Base-by-base conservation (phyloP, 257 asterid genomes). In the Gentiana straminea region DNA sequence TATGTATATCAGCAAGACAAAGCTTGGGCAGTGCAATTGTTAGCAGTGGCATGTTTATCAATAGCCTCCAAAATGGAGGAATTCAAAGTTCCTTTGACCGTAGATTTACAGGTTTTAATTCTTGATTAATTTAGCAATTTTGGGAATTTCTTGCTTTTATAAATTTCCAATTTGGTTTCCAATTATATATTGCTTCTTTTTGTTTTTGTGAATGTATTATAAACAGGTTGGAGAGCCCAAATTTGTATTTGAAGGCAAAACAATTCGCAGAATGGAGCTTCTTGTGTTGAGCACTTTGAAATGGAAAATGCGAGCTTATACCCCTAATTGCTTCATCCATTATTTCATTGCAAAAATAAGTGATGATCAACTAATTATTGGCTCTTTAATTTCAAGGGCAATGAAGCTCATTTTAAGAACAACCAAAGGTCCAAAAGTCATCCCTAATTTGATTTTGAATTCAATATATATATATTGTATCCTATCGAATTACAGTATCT, bases 1-100 rank as follows among this genome's bases (percentile, higher is more conserved):
- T 62, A 56, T 56, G 59, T 53, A 70, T 47, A 41, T 33, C 55
- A 85, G 97, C 67, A 54, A 58, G 82, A 69, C 55, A 75, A 67
- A 60, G 34, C 57, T 15, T 85, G 97, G 95, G 64, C 71, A 51
- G 38, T 72, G 60, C 94, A 85, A 51, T 68, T 85, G 68, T 54
- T 73, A 58, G 84, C 91, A 47, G 83, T 89, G 5, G 78, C 89
- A 4, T 89, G 95, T 61, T 78, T 89, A 55, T 85, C 89, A 11
- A 52, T 85, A 33, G 95, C 94, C 13, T 82, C 81, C 64, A 89
- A 89, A 70, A 50, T 85, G 70, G 95, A 77, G 35, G 95, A 89
- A 77, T 71, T 76, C 52, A 39, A 70, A 24, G 74, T 79, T n/a
- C 92, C 94, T 41, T 54, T 69, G 13, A 47, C 73, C 3, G 66